A percentile compares a stretch with the other conserved stretches of the same genome.
Conservation (phyloP, 306 rosid species). For the Gastrolobium villosum region DNA sequence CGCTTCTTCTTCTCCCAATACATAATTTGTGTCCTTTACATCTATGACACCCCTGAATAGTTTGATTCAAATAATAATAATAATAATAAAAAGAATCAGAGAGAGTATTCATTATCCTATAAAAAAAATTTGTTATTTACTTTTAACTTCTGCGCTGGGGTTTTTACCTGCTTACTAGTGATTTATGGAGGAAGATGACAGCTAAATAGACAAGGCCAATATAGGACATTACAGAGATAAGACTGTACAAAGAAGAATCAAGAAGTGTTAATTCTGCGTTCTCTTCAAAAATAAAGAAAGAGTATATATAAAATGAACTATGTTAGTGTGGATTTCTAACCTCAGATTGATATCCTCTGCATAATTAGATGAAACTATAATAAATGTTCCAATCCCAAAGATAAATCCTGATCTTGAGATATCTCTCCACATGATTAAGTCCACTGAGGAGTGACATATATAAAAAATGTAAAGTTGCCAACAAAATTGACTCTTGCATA, state of each 20-base stretch:
- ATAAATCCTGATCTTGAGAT: slow-evolving; percentile 76
- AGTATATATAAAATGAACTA: not conserved
- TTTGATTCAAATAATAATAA: slow-evolving; percentile 13
- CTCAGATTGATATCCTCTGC: slow-evolving; percentile 73
- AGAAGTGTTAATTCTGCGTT: slow-evolving; percentile 41
- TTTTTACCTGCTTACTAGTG: slow-evolving; percentile 73
- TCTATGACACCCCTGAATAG: slow-evolving; percentile 63
- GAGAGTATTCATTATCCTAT: not conserved
- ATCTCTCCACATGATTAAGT: slow-evolving; percentile 87
- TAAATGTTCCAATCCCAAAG: slow-evolving; percentile 74
- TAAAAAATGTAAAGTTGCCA: not conserved
- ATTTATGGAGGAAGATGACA: slow-evolving; percentile 74
- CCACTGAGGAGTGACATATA: slow-evolving; percentile 59
- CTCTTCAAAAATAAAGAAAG: slow-evolving; percentile 27
- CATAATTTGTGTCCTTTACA: slow-evolving; percentile 55
- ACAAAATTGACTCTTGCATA: not conserved
- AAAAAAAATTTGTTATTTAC: not conserved
- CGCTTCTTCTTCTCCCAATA: slow-evolving; percentile 83
- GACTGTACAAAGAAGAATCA: slow-evolving; percentile 56
- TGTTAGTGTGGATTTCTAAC: slow-evolving; percentile 46
- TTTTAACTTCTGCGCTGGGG: not conserved
- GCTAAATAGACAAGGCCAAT: slow-evolving; percentile 77
- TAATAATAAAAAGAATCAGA: slow-evolving; percentile 34
- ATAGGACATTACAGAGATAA: slow-evolving; percentile 72
- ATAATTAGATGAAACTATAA: slow-evolving; percentile 69